A percentile compares a stretch with the other conserved stretches of the same genome.
Conservation (phyloP, 106 monocot species). For the Xerophyta viscosa region DNA sequence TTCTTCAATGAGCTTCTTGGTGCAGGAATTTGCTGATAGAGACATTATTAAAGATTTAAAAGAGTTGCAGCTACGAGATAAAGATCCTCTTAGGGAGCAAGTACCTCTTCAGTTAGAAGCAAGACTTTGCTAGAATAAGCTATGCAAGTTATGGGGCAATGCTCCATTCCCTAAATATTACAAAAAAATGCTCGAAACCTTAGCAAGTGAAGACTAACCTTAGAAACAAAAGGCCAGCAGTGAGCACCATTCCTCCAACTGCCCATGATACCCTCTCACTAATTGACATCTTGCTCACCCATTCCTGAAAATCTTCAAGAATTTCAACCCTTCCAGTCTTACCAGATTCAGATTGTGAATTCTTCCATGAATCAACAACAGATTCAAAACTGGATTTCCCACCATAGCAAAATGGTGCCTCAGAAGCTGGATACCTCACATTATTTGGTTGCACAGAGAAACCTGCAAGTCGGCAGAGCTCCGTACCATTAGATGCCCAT, state of each 20-base stretch:
- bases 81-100: too few relatives aligned
- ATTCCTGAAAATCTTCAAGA: constrained; percentile 41
- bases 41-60: too few relatives aligned
- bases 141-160: too few relatives aligned
- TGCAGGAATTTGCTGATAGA: too few relatives aligned
- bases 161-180: too few relatives aligned
- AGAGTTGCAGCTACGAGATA: too few relatives aligned
- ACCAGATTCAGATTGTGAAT: constrained; percentile 8
- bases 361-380: constrained; percentile 61
- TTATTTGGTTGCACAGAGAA: constrained; percentile 49
- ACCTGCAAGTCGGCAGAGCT: constrained; percentile 77
- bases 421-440: constrained; percentile 12
- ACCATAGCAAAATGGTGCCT: constrained; percentile 68
- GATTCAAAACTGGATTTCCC: constrained; percentile 71
- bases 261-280: constrained; percentile 72
- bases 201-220: constrained; percentile 36
- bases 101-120: too few relatives aligned
- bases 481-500: constrained; percentile 95
- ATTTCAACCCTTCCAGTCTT: constrained; percentile 8
- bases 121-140: too few relatives aligned
- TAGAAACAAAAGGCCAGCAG: constrained; percentile 63
- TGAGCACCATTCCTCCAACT: constrained; percentile 83
- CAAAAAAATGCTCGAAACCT: too few relatives aligned
- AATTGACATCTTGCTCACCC: constrained; percentile 34
- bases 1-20: too few relatives aligned